These are phyloP conservation scores for Leptodontidium sp. DNA, from an alignment of 2,329 filamentous ascomycete genomes.

Conservation along the genomic window DNA sequence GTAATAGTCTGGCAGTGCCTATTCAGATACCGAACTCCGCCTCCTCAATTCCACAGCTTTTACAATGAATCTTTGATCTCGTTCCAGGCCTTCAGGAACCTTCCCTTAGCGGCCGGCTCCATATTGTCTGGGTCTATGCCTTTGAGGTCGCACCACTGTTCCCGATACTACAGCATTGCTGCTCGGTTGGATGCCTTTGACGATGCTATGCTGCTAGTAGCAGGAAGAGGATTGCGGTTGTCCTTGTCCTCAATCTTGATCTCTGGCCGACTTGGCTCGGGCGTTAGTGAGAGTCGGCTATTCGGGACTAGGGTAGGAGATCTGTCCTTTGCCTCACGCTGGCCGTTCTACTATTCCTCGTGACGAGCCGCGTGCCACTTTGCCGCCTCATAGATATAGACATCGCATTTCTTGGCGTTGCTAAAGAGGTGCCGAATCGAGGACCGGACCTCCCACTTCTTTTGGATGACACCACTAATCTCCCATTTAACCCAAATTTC, in stretches of 20 bases:
- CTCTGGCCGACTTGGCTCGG: neutral
- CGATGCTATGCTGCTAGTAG: neutral
- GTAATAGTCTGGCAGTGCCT: neutral
- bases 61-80: slow-evolving; percentile 9
- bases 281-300: neutral
- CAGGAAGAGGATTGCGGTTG: too few relatives aligned
- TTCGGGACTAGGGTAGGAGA: neutral
- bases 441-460: neutral
- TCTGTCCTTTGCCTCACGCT: neutral
- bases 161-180: neutral
- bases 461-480: neutral
- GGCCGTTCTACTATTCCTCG: neutral
- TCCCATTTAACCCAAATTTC: too few relatives aligned
- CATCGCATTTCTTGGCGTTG: neutral
- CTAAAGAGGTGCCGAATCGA: slow-evolving; percentile 1
- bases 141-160: neutral
- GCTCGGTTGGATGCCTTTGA: too few relatives aligned
- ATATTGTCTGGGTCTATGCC: neutral
- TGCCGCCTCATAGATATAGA: slow-evolving; percentile 7
- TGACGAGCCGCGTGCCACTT: neutral
- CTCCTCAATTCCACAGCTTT: neutral
- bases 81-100: slow-evolving; percentile 8
- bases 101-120: neutral
- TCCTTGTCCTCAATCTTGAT: slow-evolving; percentile 1
- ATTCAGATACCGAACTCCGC: neutral